A percentile compares a stretch with the other conserved stretches of the same genome.
These are phyloP conservation scores for Cryptococcus hybrid DNA, from an alignment of 1,284 basidiomycete genomes.

Conservation along the genomic window DNA sequence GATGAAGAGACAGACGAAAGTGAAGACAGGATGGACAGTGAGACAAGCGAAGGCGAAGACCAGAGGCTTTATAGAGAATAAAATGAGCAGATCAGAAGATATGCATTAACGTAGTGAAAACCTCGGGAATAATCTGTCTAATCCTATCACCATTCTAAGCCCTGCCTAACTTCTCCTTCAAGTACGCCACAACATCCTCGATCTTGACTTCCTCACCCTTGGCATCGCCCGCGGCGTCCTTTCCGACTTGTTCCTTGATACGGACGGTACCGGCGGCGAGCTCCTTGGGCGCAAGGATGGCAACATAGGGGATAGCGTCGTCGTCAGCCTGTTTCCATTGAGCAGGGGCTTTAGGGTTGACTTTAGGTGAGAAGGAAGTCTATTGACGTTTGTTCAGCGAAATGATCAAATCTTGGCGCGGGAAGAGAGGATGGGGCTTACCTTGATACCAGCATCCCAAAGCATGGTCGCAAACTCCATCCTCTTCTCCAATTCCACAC, in stretches of 20 bases:
- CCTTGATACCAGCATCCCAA: constrained; percentile 86
- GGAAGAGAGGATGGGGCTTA: constrained; percentile 37
- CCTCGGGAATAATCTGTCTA: no score
- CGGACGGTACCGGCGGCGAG: constrained; percentile 76
- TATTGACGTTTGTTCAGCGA: background rate
- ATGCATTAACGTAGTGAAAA: no score
- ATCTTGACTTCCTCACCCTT: constrained; percentile 69
- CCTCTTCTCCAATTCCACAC: constrained; percentile 75
- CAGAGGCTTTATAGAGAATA: constrained; percentile 8
- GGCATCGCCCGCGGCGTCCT: constrained; percentile 59
- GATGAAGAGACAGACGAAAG: constrained; percentile 11
- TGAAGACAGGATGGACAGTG: constrained; percentile 5
- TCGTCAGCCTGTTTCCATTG: constrained; percentile 92
- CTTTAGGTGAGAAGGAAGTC: constrained; percentile 93
- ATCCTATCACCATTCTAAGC: background rate
- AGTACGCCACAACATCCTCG: constrained; percentile 66
- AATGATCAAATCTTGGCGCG: no score
- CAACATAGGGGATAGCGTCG: constrained; percentile 86
- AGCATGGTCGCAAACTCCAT: constrained; percentile 79
- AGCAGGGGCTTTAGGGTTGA: constrained; percentile 77
- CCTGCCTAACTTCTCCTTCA: constrained; percentile 45
- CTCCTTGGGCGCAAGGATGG: constrained; percentile 87
- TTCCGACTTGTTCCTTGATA: constrained; percentile 88
- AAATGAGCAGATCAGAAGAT: background rate
- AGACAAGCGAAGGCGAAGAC: constrained; percentile 6